Evolutionary conservation across 2,329 filamentous ascomycete genomes (phyloP), one percentile per base, ranked within the genome.

Genomic region (Fusarium acutatum): DNA sequence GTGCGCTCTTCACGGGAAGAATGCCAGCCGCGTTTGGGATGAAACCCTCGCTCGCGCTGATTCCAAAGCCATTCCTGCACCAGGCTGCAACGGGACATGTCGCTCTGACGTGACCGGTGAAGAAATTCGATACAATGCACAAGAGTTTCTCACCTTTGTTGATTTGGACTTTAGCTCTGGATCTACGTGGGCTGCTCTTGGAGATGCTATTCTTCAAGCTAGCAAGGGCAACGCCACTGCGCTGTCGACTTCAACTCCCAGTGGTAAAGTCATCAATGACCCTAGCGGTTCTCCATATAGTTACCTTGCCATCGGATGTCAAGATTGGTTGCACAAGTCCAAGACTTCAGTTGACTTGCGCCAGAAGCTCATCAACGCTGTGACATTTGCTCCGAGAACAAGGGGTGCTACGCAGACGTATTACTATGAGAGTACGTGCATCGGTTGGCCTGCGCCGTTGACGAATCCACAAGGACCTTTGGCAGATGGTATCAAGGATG

Each of bases 221-320:
- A 52, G 53, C n/a, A 65, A 57, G 5, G 76, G 75, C 0, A 77
- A 78, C 15, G 76, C 76, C 5, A 70, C 75, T 4, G 61, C 56
- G 7, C 41, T 78, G 7, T 75, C 77, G 0, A 67, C 70, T 3
- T 14, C 43, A 3, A 64, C 73, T 4, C 67, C 64, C 1, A 54
- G 56, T 14, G 34, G 18, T n/a, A 58, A 32, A 18, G 44, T 68
- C 2, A 49, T 59, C 1, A 50, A 46, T 17, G 44, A 67, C 20
- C 58, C 67, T 1, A 52, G 49, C 1, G 71, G 67, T 12, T 68
- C 67, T 11, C 71, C 71, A 6, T 78, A 72, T 8, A 56, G 57
- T 13, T 69, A 71, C 12, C 64, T 77, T 18, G 76, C 76, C 5
- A 64, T 76, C 8, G 74, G 75, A 15, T 78, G 76, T 43, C 74